phyloP scores from a whole-genome alignment of 2,329 filamentous ascomycete species.

The Ophiostoma triangulosporum region DNA sequence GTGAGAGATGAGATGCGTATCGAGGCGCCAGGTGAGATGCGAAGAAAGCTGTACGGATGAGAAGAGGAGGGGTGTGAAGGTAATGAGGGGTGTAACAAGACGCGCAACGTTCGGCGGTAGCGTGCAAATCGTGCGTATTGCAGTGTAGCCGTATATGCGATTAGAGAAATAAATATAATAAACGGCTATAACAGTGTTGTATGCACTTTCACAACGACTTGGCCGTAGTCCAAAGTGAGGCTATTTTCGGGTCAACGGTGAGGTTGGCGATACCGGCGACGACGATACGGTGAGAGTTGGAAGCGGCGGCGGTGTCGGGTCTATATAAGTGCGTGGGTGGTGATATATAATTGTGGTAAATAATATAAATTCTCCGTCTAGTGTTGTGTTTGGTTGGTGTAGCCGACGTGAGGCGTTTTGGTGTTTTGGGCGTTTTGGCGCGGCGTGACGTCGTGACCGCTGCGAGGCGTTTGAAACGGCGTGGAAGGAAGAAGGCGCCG shows the following conservation, averaged over 20 bases:
- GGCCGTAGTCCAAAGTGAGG: background rate
- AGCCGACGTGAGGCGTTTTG: too few species aligned
- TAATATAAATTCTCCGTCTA: too few species aligned
- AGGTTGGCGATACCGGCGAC: background rate
- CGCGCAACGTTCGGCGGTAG: background rate
- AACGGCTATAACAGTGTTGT: background rate
- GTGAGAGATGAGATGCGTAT: background rate
- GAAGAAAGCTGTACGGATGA: background rate
- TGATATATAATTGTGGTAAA: too few species aligned
- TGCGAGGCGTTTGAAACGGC: background rate
- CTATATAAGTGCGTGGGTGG: background rate
- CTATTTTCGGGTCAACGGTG: background rate
- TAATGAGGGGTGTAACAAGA: background rate
- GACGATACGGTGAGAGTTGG: background rate
- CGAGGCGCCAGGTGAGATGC: background rate
- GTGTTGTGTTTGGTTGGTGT: too few species aligned
- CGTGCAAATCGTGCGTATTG: too few species aligned
- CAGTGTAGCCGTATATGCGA: background rate
- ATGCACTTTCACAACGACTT: background rate
- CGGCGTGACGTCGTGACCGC: too few species aligned
- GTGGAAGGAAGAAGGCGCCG: background rate
- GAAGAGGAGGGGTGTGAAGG: background rate
- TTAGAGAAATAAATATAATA: too few species aligned
- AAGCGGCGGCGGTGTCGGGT: background rate
- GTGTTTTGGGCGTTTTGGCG: too few species aligned